These are phyloP conservation scores for Boletus reticuloceps DNA, from an alignment of 768 basidiomycete species.

Conservation along the genomic window DNA sequence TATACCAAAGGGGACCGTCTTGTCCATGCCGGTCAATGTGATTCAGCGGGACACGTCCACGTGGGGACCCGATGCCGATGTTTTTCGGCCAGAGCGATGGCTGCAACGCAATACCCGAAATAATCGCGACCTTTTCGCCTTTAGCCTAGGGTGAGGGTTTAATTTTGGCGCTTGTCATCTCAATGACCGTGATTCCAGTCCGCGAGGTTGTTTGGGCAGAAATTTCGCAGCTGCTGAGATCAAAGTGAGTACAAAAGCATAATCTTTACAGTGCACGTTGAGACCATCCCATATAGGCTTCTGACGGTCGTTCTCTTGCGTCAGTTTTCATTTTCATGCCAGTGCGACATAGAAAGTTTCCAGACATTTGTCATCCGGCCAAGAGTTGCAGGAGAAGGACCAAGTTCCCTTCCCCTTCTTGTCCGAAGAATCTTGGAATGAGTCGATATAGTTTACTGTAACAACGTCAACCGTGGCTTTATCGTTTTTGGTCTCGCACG, in stretches of 20 bases:
- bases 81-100: slow-evolving; percentile 66
- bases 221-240: slow-evolving; percentile 59
- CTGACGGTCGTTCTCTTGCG: slow-evolving; percentile 50
- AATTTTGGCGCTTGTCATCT: background rate
- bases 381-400: slow-evolving; percentile 48
- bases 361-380: slow-evolving; percentile 67
- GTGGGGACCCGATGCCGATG: slow-evolving; percentile 60
- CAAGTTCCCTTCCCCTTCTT: slow-evolving; percentile 56
- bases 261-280: slow-evolving; percentile 20
- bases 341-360: slow-evolving; percentile 55
- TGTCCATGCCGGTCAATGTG: slow-evolving; percentile 56
- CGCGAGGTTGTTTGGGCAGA: slow-evolving; percentile 59
- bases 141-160: slow-evolving; percentile 52
- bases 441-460: background rate
- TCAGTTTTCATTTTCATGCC: slow-evolving; percentile 53
- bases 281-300: slow-evolving; percentile 21
- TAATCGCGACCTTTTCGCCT: slow-evolving; percentile 50
- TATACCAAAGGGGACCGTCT: slow-evolving; percentile 55
- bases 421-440: slow-evolving; percentile 34
- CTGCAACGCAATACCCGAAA: slow-evolving; percentile 38
- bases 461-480: background rate
- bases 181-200: slow-evolving; percentile 35
- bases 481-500: background rate
- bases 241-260: slow-evolving; percentile 39
- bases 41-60: slow-evolving; percentile 48